phyloP scores from a whole-genome alignment of 169 alveolate genomes.

The Perkinsus marinus region DNA sequence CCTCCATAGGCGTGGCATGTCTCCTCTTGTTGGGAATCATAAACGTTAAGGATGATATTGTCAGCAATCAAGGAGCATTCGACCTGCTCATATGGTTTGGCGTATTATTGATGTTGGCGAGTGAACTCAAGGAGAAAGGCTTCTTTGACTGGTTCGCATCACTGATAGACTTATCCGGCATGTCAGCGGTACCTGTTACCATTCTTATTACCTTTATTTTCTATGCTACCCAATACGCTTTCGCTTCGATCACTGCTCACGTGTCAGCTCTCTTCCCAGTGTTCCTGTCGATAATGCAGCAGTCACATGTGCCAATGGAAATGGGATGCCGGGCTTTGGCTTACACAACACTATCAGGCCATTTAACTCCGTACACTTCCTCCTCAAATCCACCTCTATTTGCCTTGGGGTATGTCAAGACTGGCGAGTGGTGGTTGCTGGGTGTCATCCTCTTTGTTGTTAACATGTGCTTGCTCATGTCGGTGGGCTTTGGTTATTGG shows the following conservation, averaged over 20 bases:
- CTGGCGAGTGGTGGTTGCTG: neutral
- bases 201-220: neutral
- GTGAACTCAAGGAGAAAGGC: neutral
- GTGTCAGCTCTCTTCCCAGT: neutral
- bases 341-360: neutral
- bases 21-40: neutral
- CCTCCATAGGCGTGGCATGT: neutral
- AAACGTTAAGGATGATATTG: neutral
- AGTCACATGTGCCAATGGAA: neutral
- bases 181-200: neutral
- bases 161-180: neutral
- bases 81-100: neutral
- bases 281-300: neutral
- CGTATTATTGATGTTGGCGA: neutral
- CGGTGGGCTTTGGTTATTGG: neutral
- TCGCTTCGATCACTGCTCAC: slow-evolving; percentile 3
- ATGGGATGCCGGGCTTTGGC: neutral
- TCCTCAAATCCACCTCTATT: neutral
- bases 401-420: neutral
- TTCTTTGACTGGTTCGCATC: neutral
- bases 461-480: neutral
- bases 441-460: neutral
- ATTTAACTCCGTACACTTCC: neutral
- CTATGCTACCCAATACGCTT: neutral
- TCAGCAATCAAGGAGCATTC: neutral